Evolutionary conservation across 805 yeast genomes (phyloP), one percentile per base, ranked within the genome.

Genomic region (Candida insectorum): DNA sequence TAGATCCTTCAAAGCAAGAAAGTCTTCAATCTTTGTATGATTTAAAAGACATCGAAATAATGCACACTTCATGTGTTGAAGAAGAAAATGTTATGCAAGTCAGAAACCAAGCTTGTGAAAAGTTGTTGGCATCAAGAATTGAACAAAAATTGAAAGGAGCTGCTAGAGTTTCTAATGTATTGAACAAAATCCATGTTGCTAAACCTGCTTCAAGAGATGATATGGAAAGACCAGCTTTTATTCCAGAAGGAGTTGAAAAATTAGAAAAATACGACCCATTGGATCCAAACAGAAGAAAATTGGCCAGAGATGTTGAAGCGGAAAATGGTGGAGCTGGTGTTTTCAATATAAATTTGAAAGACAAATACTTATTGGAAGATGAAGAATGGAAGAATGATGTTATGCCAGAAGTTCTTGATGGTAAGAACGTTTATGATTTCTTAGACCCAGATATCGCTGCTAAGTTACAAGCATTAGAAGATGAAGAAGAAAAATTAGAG

Each of bases 311-410:
- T 56, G 71, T 88, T 43, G 98, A 93, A 68, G 82, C 75, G 31
- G 96, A 84, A 58, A 86, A 93, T 52, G 98, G 98, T 57, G 98
- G 98, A 58, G 97, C 98, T 27, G 98, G 98, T 73, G 98, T 93
- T 22, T 93, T 68, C 73, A 93, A 88, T 68, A 77, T 93, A 56
- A 88, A 93, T 68, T 72, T 93, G 66, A 86, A 88, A 60, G 97
- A 91, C 56, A 84, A 81, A 54, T 93, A 94, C 63, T 48, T 93
- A 42, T 71, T 93, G 49, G 98, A 91, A 48, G 91, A 93, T 57
- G 97, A 91, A 33, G 94, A 86, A 45, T 93, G 99, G 99, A 91
- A 91, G 75, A 79, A 87, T 47, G 99, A 93, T 62, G 75, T 83
- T 43, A 87, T 93, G 87, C 99, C 99, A 17, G 99, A 93, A 71